These are phyloP conservation scores for Liriodendron chinense DNA, from an alignment of 164 flowering plant species.

Conservation along the genomic window DNA sequence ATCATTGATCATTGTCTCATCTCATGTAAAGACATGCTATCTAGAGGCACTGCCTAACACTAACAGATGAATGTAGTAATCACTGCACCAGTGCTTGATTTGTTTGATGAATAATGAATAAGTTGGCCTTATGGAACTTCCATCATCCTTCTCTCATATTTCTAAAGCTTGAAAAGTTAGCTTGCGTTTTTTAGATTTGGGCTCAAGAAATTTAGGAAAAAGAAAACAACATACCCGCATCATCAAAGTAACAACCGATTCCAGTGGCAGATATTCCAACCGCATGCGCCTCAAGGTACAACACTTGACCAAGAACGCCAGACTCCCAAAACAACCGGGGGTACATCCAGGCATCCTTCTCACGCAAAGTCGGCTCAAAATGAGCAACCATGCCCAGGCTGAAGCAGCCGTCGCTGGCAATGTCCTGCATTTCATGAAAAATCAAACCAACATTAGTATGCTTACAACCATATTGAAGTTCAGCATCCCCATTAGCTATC, in stretches of 20 bases:
- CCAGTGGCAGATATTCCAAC: slow-evolving; percentile 95
- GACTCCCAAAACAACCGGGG: slow-evolving; percentile 97
- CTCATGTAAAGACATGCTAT: neutral
- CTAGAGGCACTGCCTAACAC: neutral
- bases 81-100: neutral
- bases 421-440: slow-evolving; percentile 53
- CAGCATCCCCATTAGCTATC: too few species aligned
- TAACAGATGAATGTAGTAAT: neutral
- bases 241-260: slow-evolving; percentile 94
- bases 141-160: too few species aligned
- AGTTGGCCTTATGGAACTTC: too few species aligned
- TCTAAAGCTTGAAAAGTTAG: too few species aligned
- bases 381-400: slow-evolving; percentile 95
- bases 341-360: slow-evolving; percentile 74
- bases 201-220: neutral
- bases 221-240: slow-evolving; percentile 53
- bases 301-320: slow-evolving; percentile 84
- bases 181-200: neutral
- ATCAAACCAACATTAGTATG: too few species aligned
- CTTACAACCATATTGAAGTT: too few species aligned
- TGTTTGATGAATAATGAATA: neutral
- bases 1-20: neutral
- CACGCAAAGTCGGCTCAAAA: slow-evolving; percentile 54
- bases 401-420: slow-evolving; percentile 93
- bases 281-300: slow-evolving; percentile 95